Percentiles rank a stretch among this genome's conserved stretches.
Evolutionary conservation across 2,329 filamentous ascomycete species (phyloP).

Genomic region (Paradendryphiella salina): DNA sequence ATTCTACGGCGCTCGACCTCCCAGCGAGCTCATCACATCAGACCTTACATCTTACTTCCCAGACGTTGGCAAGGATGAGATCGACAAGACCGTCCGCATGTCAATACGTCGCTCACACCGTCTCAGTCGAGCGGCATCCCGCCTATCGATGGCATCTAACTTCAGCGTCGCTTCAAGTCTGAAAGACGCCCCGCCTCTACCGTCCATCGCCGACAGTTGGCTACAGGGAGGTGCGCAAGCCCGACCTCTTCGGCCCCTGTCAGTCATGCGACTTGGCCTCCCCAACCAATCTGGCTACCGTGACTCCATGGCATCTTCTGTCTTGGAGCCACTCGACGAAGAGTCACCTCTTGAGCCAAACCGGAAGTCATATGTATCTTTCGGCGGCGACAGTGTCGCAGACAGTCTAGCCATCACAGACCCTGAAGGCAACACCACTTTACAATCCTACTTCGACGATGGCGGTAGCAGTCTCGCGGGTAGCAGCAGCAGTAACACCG

Average conservation of each 20-base stretch:
- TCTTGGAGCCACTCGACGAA: conserved; percentile 87
- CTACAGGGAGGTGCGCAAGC: conserved; percentile 60
- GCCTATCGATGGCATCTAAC: conserved; percentile 90
- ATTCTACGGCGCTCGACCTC: conserved; percentile 89
- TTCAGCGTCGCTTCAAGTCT: conserved; percentile 90
- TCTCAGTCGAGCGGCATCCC: conserved; percentile 88
- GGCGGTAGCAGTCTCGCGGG: conserved; percentile 72
- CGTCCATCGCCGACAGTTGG: conserved; percentile 94
- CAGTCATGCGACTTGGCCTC: conserved; percentile 61
- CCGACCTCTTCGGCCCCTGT: conserved; percentile 60
- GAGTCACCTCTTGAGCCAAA: conserved; percentile 85
- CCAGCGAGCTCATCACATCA: conserved; percentile 95
- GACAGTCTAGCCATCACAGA: conserved; percentile 77
- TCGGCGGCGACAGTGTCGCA: conserved; percentile 68
- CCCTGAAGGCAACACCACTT: conserved; percentile 68
- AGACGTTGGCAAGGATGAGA: conserved; percentile 88
- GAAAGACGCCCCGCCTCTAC: conserved; percentile 90
- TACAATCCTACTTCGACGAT: conserved; percentile 85
- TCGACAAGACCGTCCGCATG: conserved; percentile 91
- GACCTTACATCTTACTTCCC: conserved; percentile 97
- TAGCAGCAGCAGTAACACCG: conserved; percentile 63
- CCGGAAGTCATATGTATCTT: conserved; percentile 94
- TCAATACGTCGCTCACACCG: conserved; percentile 89
- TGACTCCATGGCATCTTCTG: conserved; percentile 85
- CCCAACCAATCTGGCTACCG: conserved; percentile 68